Base-by-base conservation (phyloP, 148 eudicot genomes). In the Dysphania ambrosioides region DNA sequence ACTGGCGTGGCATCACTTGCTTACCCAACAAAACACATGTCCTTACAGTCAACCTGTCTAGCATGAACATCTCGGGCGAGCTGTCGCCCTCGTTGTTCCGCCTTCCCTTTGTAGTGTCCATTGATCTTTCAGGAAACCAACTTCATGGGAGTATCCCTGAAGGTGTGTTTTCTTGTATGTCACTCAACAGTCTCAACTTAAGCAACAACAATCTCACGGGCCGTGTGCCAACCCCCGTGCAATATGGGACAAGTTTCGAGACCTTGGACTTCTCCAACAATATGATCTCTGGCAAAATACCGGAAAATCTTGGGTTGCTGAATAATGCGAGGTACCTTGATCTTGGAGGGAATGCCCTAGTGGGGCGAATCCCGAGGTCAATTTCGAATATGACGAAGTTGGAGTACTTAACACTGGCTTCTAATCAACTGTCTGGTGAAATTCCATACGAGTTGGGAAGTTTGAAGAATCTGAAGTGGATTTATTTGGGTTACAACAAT, bases 401-500 rank as follows among this genome's bases (percentile, higher is more conserved):
- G 72, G 80, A 88, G 68, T 65, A 78, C 80, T 74, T 93, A 66
- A 91, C 94, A 44, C 64, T 93, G 75, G 87, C 97, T 42, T 93
- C 98, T 24, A 93, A 93, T 79, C 94, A 87, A 76, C 73, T 93
- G 31, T 60, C 72, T 1, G 94, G 94, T 44, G 83, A 81, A 76
- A 86, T 93, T 47, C 93, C 97, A 38, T 24, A 41, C 3, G 88
- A 80, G 58, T 67, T 93, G 32, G 87, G 90, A 19, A 74, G 72
- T 1, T 51, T 91, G 85, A 87, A 81, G 85, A 85, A 79, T 35
- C 72, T 93, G 79, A 89, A 70, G 30, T 88, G 82, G 86, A 62
- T 91, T 73, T 93, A 91, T 80, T 72, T 93, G 74, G 98, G 98
- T 32, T 93, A 93, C 81, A 93, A 93, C 84, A 89, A 87, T 53